Evolutionary conservation across 2,329 filamentous ascomycete genomes (phyloP).

Genomic region (Ceratocystis lukuohia): DNA sequence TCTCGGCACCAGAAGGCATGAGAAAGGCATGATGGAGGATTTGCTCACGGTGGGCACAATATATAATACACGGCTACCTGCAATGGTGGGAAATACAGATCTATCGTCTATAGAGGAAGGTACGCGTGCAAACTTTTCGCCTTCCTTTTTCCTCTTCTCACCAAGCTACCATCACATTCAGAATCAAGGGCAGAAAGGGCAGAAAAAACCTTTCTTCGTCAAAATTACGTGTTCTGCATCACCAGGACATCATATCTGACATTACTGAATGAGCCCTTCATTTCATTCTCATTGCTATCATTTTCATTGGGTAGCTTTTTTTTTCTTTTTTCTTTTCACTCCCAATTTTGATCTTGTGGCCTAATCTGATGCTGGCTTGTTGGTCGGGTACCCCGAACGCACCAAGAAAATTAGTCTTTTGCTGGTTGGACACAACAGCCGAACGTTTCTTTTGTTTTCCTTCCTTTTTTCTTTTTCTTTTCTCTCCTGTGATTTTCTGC

Average conservation of each 20-base stretch:
- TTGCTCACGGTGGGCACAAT: neutral
- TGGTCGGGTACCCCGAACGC: neutral
- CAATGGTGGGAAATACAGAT: neutral
- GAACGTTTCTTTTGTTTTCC: neutral
- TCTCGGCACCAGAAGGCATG: too few relatives aligned
- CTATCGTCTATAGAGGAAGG: neutral
- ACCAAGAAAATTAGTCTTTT: neutral
- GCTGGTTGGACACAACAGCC: neutral
- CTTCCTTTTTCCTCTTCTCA: neutral
- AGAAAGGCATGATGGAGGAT: too few relatives aligned
- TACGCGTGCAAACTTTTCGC: neutral
- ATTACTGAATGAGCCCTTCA: neutral
- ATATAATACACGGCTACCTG: neutral
- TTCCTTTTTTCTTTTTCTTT: neutral
- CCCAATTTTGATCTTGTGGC: slow-evolving; percentile 6
- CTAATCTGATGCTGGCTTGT: neutral
- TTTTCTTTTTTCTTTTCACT: neutral
- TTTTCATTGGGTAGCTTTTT: neutral
- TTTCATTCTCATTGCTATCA: neutral
- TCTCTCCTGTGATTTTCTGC: neutral
- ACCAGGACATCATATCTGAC: too few relatives aligned
- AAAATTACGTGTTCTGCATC: neutral
- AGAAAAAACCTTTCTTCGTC: neutral
- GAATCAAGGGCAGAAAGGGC: neutral
- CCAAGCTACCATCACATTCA: neutral